These are phyloP conservation scores for Pinus tabuliformis DNA, from an alignment of 75 land plant species.

Conservation along the genomic window DNA sequence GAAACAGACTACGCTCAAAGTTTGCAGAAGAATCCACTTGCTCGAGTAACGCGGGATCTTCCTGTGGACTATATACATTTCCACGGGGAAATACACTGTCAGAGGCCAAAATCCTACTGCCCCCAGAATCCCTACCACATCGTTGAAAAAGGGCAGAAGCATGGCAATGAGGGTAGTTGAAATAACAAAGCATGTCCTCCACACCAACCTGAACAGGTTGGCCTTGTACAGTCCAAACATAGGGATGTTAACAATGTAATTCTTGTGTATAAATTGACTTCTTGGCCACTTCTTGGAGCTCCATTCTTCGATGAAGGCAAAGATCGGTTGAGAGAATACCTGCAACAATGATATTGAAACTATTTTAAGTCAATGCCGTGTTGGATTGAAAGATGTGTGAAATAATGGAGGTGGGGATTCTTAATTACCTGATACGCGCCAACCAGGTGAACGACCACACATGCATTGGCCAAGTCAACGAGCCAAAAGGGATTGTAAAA, in stretches of 20 bases:
- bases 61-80: slow-evolving; percentile 37
- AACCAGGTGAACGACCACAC: slow-evolving; percentile 32
- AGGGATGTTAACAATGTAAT: slow-evolving; percentile 16
- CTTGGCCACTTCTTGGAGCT: slow-evolving; percentile 23
- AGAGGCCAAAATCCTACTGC: slow-evolving; percentile 57
- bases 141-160: slow-evolving; percentile 56
- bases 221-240: neutral
- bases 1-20: neutral
- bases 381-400: neutral
- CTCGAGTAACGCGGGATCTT: slow-evolving; percentile 12
- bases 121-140: slow-evolving; percentile 37
- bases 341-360: slow-evolving; percentile 3
- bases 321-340: slow-evolving; percentile 35
- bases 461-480: slow-evolving; percentile 32
- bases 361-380: no score
- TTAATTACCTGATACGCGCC: slow-evolving; percentile 39
- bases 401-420: neutral
- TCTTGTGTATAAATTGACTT: slow-evolving; percentile 17
- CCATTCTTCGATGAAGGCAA: slow-evolving; percentile 28
- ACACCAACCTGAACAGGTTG: slow-evolving; percentile 38
- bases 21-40: slow-evolving; percentile 22
- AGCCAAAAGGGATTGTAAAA: slow-evolving; percentile 35
- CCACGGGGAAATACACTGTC: slow-evolving; percentile 58
- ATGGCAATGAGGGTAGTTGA: slow-evolving; percentile 37
- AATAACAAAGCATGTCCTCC: slow-evolving; percentile 45